phyloP scores from a whole-genome alignment of 2,329 filamentous ascomycete species.

The Shiraia bambusicola region DNA sequence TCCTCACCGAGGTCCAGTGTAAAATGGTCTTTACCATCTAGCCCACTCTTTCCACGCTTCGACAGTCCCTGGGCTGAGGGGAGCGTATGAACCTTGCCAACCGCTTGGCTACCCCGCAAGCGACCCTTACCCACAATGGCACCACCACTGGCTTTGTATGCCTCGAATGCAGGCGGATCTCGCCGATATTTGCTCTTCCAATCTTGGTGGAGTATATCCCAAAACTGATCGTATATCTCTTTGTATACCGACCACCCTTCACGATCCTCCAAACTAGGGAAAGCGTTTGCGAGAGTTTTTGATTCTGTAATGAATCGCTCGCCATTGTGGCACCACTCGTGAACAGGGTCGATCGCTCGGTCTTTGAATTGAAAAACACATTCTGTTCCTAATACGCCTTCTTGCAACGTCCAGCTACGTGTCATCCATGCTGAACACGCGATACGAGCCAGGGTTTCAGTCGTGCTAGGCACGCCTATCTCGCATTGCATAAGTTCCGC shows the following conservation, averaged over 20 bases:
- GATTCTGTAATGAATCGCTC: background rate
- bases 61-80: background rate
- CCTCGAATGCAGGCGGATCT: background rate
- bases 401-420: constrained; percentile 19
- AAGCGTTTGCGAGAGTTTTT: background rate
- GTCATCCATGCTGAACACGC: constrained; percentile 12
- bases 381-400: constrained; percentile 11
- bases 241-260: constrained; percentile 1
- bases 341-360: constrained; percentile 1
- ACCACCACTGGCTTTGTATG: background rate
- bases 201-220: constrained; percentile 6
- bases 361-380: constrained; percentile 11
- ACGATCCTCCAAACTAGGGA: background rate
- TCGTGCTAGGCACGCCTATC: background rate
- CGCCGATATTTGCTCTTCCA: constrained; percentile 5
- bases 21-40: constrained; percentile 3
- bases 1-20: constrained; percentile 2
- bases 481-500: constrained; percentile 6
- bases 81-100: background rate
- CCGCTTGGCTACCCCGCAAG: background rate
- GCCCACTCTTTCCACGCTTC: background rate
- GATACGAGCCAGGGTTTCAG: constrained; percentile 4
- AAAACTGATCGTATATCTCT: constrained; percentile 3
- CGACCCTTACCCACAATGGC: background rate
- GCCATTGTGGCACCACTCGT: constrained; percentile 6